Conservation (phyloP, 2,329 filamentous ascomycete species). For the Pseudogymnoascus sp. region DNA sequence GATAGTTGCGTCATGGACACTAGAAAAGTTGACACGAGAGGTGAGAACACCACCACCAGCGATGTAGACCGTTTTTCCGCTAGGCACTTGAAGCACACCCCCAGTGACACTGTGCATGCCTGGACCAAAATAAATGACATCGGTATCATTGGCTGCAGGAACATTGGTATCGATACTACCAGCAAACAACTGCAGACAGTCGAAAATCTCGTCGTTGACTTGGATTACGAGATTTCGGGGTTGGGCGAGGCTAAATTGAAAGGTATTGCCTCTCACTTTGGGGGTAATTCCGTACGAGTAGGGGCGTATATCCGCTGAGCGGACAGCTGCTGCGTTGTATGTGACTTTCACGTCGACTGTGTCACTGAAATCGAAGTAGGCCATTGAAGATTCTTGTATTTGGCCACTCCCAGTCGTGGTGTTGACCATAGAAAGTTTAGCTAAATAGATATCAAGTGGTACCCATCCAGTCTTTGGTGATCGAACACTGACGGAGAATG, state of each 20-base stretch:
- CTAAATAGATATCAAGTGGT: not conserved
- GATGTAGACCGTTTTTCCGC: conserved; percentile 19
- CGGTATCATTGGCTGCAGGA: conserved; percentile 12
- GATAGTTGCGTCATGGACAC: not conserved
- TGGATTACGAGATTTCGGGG: not conserved
- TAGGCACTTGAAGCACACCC: conserved; percentile 1
- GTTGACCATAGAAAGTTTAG: not conserved
- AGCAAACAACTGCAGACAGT: not conserved
- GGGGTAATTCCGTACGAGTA: not conserved
- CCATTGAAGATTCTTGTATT: not conserved
- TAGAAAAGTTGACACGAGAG: not conserved
- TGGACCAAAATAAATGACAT: conserved; percentile 24
- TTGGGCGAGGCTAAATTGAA: not conserved
- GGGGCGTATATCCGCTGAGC: not conserved
- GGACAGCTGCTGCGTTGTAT: not conserved
- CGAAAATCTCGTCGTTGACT: not conserved
- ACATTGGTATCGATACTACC: not conserved
- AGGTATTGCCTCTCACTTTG: not conserved
- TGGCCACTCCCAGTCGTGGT: not conserved
- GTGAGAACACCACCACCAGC: not conserved
- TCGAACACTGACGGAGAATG: not conserved
- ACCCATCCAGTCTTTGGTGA: not conserved
- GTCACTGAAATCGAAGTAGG: not conserved
- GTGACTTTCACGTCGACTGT: not conserved
- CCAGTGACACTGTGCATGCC: conserved; percentile 18